A percentile compares a stretch with the other conserved stretches of the same genome.
Conservation (phyloP, 352 stramenopile genomes). For the Globisporangium radiosum region DNA sequence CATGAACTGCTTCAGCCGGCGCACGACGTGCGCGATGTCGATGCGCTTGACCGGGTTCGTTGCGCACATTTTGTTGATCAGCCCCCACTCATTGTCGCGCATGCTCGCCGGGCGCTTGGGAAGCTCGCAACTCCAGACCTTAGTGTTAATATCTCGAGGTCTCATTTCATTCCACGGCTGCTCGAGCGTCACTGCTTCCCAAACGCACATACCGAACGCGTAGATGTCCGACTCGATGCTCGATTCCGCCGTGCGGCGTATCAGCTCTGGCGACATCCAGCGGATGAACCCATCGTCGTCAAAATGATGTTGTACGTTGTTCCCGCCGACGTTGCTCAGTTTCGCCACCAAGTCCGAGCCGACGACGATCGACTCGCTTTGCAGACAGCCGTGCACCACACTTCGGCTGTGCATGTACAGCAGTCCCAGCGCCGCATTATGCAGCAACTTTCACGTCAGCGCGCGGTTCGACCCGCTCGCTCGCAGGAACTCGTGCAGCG, state of each 20-base stretch:
- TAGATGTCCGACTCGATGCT: constrained; percentile 14
- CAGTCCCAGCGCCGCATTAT: constrained; percentile 19
- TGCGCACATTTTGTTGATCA: constrained; percentile 2
- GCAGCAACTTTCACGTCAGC: constrained; percentile 12
- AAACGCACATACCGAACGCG: constrained; percentile 20
- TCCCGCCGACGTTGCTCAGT: constrained; percentile 5
- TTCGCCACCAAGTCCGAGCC: constrained; percentile 10
- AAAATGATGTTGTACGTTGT: too few species aligned
- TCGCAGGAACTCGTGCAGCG: constrained; percentile 1
- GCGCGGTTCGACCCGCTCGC: neutral
- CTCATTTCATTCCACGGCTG: neutral
- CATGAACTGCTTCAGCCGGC: neutral
- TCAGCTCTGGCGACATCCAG: neutral
- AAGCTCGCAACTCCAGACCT: neutral
- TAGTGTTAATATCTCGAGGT: neutral
- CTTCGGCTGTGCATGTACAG: constrained; percentile 19
- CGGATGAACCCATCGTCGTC: neutral
- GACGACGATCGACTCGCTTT: constrained; percentile 7
- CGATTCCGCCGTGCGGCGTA: too few species aligned
- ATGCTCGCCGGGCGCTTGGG: constrained; percentile 1
- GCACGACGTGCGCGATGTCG: neutral
- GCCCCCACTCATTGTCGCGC: constrained; percentile 3
- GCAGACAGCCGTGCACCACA: constrained; percentile 14
- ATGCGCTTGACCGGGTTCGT: neutral
- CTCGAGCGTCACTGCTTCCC: neutral